A percentile compares a stretch with the other conserved stretches of the same genome.
Evolutionary conservation across 228 moss, liverwort and hornwort species (phyloP).

Genomic region (Sphagnum fallax): DNA sequence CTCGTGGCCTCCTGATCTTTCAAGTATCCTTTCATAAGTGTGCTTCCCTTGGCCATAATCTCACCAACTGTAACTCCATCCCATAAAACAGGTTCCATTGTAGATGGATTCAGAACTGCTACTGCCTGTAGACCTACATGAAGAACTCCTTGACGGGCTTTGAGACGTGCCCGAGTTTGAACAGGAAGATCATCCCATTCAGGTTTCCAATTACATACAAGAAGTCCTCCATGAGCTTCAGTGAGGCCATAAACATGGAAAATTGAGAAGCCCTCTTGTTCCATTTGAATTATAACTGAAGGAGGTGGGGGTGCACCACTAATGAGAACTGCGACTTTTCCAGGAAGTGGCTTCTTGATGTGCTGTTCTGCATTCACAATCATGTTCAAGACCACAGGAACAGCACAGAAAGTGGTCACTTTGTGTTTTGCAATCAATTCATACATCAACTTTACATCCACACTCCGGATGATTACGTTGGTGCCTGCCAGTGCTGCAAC

Average conservation of each 20-base stretch:
- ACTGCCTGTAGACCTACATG: slow-evolving; percentile 40
- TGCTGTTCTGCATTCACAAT: slow-evolving; percentile 48
- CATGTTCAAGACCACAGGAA: slow-evolving; percentile 71
- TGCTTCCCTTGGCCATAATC: slow-evolving; percentile 64
- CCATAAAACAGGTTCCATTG: slow-evolving; percentile 54
- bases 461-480: slow-evolving; percentile 51
- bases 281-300: slow-evolving; percentile 49
- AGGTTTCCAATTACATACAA: slow-evolving; percentile 58
- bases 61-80: slow-evolving; percentile 69
- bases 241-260: slow-evolving; percentile 70
- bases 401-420: slow-evolving; percentile 72
- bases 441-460: slow-evolving; percentile 43
- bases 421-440: slow-evolving; percentile 36
- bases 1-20: slow-evolving; percentile 52
- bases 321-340: slow-evolving; percentile 39
- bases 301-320: slow-evolving; percentile 79
- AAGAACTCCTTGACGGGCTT: slow-evolving; percentile 72
- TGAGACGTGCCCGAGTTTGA: slow-evolving; percentile 42
- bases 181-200: slow-evolving; percentile 53
- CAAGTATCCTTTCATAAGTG: slow-evolving; percentile 76
- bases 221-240: slow-evolving; percentile 61
- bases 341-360: slow-evolving; percentile 38
- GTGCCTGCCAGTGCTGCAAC: slow-evolving; percentile 59
- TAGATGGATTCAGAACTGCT: slow-evolving; percentile 53
- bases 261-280: slow-evolving; percentile 55